Conservation (phyloP, 2,329 filamentous ascomycete species). For the Monascus ruber region DNA sequence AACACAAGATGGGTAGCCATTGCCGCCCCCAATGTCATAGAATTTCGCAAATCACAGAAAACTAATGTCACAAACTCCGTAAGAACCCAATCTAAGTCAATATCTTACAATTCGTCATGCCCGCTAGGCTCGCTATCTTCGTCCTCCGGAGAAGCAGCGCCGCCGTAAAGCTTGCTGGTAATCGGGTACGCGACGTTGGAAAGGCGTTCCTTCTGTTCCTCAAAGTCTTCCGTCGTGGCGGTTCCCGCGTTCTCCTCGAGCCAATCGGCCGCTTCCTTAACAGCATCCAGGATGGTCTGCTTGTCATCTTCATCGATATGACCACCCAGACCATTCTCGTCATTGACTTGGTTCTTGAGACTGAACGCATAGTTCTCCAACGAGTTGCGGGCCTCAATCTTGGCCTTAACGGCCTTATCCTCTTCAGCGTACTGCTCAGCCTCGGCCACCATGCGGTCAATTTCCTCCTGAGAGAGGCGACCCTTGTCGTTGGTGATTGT, state of each 20-base stretch:
- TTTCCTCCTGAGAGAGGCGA: conserved; percentile 89
- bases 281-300: conserved; percentile 85
- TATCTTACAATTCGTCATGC: conserved; percentile 68
- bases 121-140: conserved; percentile 48
- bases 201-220: conserved; percentile 99
- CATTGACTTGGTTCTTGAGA: conserved; percentile 98
- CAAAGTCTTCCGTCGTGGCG: conserved; percentile 85
- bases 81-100: conserved; percentile 22
- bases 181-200: conserved; percentile 95
- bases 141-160: conserved; percentile 54
- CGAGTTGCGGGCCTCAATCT: conserved; percentile 90
- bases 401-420: conserved; percentile 95
- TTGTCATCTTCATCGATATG: conserved; percentile 99
- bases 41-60: conserved; percentile 10
- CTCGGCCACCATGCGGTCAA: conserved; percentile 97
- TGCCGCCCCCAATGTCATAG: no score
- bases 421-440: conserved; percentile 98
- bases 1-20: background rate
- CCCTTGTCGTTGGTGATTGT: conserved; percentile 99
- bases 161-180: conserved; percentile 92
- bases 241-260: conserved; percentile 85
- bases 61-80: conserved; percentile 18
- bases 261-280: conserved; percentile 97
- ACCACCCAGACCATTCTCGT: conserved; percentile 90
- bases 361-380: conserved; percentile 99